Evolutionary conservation across 2,329 filamentous ascomycete species (phyloP).

Genomic region (Paracoccidioides brasiliensis): DNA sequence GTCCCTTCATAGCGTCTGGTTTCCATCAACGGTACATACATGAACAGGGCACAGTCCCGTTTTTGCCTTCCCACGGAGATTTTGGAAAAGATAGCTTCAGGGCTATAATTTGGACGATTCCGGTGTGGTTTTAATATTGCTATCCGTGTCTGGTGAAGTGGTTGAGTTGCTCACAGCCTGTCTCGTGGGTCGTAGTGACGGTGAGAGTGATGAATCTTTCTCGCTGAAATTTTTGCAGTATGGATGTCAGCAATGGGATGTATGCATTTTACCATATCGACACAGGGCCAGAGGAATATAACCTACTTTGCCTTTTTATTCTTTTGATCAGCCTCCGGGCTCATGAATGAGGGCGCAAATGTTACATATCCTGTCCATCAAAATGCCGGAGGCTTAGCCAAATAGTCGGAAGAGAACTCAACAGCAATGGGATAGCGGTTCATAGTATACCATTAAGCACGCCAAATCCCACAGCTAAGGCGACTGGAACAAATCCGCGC

Average conservation of each 20-base stretch:
- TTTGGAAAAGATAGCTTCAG: background rate
- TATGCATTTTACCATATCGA: background rate
- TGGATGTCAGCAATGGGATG: background rate
- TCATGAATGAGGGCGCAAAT: conserved; percentile 29
- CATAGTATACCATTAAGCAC: conserved; percentile 24
- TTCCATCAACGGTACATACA: too few species aligned
- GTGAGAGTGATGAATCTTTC: background rate
- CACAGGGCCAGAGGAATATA: background rate
- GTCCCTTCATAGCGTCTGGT: too few species aligned
- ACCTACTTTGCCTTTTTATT: conserved; percentile 9
- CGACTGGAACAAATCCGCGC: conserved; percentile 25
- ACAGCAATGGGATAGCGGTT: background rate
- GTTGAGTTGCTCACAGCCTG: background rate
- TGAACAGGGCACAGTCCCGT: too few species aligned
- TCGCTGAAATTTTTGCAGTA: background rate
- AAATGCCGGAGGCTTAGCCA: background rate
- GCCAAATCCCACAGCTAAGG: conserved; percentile 27
- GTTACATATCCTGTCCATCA: conserved; percentile 27
- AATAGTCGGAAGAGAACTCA: background rate
- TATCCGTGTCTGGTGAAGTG: background rate
- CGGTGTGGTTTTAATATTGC: background rate
- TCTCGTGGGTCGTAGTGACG: background rate
- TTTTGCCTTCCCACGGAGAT: background rate
- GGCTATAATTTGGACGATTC: background rate
- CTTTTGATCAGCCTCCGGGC: conserved; percentile 23